Evolutionary conservation across 345 rosid species (phyloP).

Genomic region (Populus pruinosa): DNA sequence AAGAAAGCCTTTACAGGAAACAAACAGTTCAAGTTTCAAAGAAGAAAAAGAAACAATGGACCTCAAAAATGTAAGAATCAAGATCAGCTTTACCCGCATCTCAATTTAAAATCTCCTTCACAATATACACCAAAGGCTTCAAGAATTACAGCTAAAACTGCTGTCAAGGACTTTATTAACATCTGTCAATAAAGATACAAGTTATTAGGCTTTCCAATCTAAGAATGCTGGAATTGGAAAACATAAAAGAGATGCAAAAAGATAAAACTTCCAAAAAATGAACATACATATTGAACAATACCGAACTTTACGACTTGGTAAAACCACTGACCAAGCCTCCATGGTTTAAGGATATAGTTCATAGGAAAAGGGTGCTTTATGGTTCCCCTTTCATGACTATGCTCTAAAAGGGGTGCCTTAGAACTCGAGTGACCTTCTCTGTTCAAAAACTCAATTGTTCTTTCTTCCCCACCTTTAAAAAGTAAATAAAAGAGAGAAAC

Average conservation of each 20-base stretch:
- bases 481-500: slow-evolving; percentile 2
- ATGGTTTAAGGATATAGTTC: slow-evolving; percentile 70
- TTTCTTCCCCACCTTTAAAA: slow-evolving; percentile 81
- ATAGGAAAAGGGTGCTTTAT: slow-evolving; percentile 89
- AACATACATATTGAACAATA: slow-evolving; percentile 97
- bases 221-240: slow-evolving; percentile 14
- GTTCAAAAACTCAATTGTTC: slow-evolving; percentile 84
- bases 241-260: background rate
- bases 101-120: slow-evolving; percentile 91
- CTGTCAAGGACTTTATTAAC: slow-evolving; percentile 81
- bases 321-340: slow-evolving; percentile 95
- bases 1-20: background rate
- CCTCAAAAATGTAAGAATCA: background rate
- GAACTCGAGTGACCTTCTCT: slow-evolving; percentile 68
- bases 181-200: slow-evolving; percentile 53
- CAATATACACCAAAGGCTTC: slow-evolving; percentile 89
- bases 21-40: background rate
- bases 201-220: slow-evolving; percentile 7
- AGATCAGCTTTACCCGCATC: slow-evolving; percentile 74
- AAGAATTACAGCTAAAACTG: slow-evolving; percentile 79
- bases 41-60: background rate
- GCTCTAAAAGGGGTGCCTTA: slow-evolving; percentile 66
- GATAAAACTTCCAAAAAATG: slow-evolving; percentile 17
- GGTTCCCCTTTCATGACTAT: slow-evolving; percentile 50
- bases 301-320: slow-evolving; percentile 96